Conservation (phyloP, 2,329 filamentous ascomycete species). For the Ramularia endophylla region DNA sequence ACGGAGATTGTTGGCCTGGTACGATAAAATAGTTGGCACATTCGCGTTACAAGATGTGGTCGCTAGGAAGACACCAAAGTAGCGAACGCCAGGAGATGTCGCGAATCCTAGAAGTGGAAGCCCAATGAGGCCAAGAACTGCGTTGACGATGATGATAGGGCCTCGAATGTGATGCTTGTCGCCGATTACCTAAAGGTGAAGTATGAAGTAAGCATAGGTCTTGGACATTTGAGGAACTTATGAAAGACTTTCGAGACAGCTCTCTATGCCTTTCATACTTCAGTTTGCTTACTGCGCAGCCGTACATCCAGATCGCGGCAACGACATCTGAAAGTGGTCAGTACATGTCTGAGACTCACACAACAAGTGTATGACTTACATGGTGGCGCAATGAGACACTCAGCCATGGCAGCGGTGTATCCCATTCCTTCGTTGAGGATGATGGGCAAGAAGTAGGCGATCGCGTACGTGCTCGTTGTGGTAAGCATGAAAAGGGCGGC, state of each 20-base stretch:
- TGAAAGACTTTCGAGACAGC: too few species aligned
- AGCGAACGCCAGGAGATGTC: conserved; percentile 23
- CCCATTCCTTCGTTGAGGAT: conserved; percentile 33
- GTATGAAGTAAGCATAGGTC: too few species aligned
- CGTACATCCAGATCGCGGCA: conserved; percentile 32
- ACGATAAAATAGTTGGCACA: conserved; percentile 67
- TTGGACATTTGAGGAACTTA: too few species aligned
- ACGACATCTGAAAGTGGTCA: conserved; percentile 26
- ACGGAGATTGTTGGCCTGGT: conserved; percentile 82
- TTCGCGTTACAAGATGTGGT: conserved; percentile 42
- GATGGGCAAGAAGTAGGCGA: conserved; percentile 34
- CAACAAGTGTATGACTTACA: conserved; percentile 3
- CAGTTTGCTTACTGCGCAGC: too few species aligned
- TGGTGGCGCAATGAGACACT: conserved; percentile 30
- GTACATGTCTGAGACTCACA: conserved; percentile 1
- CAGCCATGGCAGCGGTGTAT: conserved; percentile 24
- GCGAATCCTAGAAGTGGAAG: conserved; percentile 31
- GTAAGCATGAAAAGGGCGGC: conserved; percentile 47
- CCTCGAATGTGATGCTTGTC: conserved; percentile 32
- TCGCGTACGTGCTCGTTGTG: conserved; percentile 41
- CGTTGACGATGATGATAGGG: conserved; percentile 32
- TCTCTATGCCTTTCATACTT: too few species aligned
- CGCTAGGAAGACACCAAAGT: conserved; percentile 34
- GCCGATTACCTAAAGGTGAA: too few species aligned
- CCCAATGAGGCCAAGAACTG: conserved; percentile 28